Evolutionary conservation across 2,329 filamentous ascomycete species (phyloP), one percentile per base, ranked within the genome.

Genomic region (Claviceps humidiphila): DNA sequence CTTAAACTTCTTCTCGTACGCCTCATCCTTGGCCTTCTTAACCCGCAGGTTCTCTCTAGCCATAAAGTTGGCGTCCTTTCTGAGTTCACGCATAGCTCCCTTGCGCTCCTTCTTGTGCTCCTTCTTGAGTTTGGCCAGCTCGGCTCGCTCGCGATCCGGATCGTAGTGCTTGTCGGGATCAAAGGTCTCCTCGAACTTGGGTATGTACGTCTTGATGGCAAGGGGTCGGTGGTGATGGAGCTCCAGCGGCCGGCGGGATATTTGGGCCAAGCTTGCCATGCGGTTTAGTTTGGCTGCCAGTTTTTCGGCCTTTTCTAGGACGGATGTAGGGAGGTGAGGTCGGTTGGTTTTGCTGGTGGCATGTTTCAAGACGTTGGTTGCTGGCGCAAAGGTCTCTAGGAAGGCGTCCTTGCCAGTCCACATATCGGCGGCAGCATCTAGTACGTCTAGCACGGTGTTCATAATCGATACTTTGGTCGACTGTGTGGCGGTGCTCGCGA

Each of bases 101-200:
- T 98, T 98, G 68, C 82, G 80, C 77, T 98, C 93, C 64, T 86
- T 82, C 81, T 95, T 95, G 78, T 90, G 87, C 73, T 97, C 91
- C 56, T 84, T 84, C 71, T 83, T 84, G 63, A 98, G 78, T 68
- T 90, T 93, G 64, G 83, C 83, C 56, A 86, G 71, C 64, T 96
- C 89, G 22, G 87, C 84, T 38, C 93, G 87, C 69, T 95, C 89
- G 59, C 84, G 84, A 69, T 98, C 87, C 1, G 89, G 89, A 65
- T 98, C 94, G 78, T 98, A 97, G 77, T 97, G 93, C 72, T 89
- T 91, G 72, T 87, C 82, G 3, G 93, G 93, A 67, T 95, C 93
- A 78, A 89, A 98, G 53, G 80, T 78, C 66, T 96, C 91, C 71
- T 97, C 93, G 71, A 97, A 98, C 68, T 95, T 95, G 68, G 93